Base-by-base conservation (phyloP, 306 rosid genomes). In the Quillaja saponaria region DNA sequence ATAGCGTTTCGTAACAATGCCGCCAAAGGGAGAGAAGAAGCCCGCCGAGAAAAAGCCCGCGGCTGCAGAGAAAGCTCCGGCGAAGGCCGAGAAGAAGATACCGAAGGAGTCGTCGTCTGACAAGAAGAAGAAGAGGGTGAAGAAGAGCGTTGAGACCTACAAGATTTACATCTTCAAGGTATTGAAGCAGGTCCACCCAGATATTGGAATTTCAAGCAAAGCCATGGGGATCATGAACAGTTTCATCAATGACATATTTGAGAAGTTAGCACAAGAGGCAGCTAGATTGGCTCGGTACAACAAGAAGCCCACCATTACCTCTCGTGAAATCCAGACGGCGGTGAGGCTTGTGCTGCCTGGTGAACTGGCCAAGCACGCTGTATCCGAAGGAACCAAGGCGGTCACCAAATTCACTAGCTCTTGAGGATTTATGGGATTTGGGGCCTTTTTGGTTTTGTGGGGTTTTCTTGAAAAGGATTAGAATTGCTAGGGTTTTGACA, bases 341-440 rank as follows among this genome's bases (percentile, higher is more conserved):
- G 85, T 80, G 2, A 64, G 81, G 0, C 79, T 80, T 0, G 85
- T 76, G 0, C 76, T 80, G 1, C 85, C 81, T 0, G 85, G 85
- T 0, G 85, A 80, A 8, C 71, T 80, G 0, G 79, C 85, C 3
- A 80, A 80, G 61, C 85, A 76, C 13, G 85, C 76, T 0, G 82
- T 80, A 0, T 80, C 85, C 0, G 85, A 80, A 21, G 81, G 85
- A 1, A 80, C 85, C 5, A 80, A 80, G 57, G 82, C 82, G 0
- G 82, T 80, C 6, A 80, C 84, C 1, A 78, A 78, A 13, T 78
- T 78, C 11, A 78, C 82, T 0, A 78, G 82, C 45, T 63, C 76
- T 39, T 78, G 31, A 72, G 3, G 9, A 31, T 56, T 34, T 34
- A 3, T 10, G 38, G 8, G 20, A 35, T 11, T 5, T 13, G 34